phyloP scores from a whole-genome alignment of 352 stramenopile species.

The Globisporangium mamillatum region DNA sequence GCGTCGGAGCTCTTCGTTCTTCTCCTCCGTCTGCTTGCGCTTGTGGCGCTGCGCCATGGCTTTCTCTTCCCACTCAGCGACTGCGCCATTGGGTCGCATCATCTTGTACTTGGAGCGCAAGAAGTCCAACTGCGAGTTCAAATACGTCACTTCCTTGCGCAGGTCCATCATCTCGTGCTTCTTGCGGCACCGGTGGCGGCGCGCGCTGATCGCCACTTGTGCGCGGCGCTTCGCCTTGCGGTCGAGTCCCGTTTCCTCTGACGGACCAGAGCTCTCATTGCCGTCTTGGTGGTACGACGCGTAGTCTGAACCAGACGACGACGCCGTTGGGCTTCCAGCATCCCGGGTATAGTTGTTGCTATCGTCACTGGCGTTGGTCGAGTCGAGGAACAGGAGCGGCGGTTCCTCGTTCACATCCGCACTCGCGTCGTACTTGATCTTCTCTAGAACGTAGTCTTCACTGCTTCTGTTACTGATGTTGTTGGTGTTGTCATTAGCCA shows the following conservation, averaged over 20 bases:
- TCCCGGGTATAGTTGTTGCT: not conserved
- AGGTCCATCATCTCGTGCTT: conserved; percentile 46
- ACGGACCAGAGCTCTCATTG: not conserved
- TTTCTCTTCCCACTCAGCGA: conserved; percentile 31
- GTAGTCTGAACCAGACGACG: conserved; percentile 14
- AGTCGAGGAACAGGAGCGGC: not conserved
- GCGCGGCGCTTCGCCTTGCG: conserved; percentile 28
- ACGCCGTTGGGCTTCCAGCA: conserved; percentile 5
- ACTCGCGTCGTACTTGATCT: conserved; percentile 8
- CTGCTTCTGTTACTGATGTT: not conserved
- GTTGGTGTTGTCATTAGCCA: not conserved
- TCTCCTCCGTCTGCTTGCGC: conserved; percentile 26
- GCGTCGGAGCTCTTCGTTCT: conserved; percentile 49
- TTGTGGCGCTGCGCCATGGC: conserved; percentile 32
- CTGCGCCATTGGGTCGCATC: conserved; percentile 19
- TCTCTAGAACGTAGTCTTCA: conserved; percentile 9
- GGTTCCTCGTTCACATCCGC: not conserved
- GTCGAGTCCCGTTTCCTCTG: conserved; percentile 10
- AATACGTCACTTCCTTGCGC: conserved; percentile 31
- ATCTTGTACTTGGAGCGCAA: conserved; percentile 34
- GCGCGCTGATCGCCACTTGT: conserved; percentile 37
- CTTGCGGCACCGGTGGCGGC: conserved; percentile 39
- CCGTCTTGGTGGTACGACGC: conserved; percentile 10
- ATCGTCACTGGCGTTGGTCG: not conserved
- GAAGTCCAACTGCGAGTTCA: conserved; percentile 29